Evolutionary conservation across 108 stramenopile genomes (phyloP).

Genomic region (Stephanodiscus minutulus): DNA sequence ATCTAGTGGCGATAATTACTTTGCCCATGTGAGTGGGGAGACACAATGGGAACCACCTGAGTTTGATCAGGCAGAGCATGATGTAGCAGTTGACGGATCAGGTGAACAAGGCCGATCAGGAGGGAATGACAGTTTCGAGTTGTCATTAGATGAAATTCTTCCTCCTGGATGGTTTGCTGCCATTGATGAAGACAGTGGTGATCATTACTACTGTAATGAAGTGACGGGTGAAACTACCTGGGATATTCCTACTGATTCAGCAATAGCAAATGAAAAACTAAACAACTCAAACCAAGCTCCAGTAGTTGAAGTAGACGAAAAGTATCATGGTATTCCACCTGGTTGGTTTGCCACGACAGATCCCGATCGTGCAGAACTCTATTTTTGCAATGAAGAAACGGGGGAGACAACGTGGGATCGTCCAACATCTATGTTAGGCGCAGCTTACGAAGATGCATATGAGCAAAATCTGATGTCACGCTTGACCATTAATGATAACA

Average conservation of each 20-base stretch:
- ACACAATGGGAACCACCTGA: constrained; percentile 46
- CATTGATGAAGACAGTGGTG: constrained; percentile 39
- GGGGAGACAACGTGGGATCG: constrained; percentile 48
- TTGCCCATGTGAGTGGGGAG: constrained; percentile 36
- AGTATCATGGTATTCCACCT: constrained; percentile 15
- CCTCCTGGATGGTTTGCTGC: constrained; percentile 55
- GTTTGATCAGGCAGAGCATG: not conserved
- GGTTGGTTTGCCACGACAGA: constrained; percentile 57
- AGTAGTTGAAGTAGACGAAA: not conserved
- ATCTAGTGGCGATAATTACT: constrained; percentile 33
- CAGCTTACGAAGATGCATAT: not conserved
- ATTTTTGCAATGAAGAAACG: constrained; percentile 56
- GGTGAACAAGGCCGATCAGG: constrained; percentile 3
- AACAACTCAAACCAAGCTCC: not conserved
- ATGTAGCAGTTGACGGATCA: not conserved
- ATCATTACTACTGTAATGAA: constrained; percentile 59
- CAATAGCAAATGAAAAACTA: not conserved
- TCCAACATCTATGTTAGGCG: not conserved
- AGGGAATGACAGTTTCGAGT: constrained; percentile 1
- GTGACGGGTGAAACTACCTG: constrained; percentile 44
- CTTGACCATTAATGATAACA: constrained; percentile 5
- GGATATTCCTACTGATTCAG: constrained; percentile 17
- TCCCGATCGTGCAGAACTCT: constrained; percentile 40
- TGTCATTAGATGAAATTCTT: constrained; percentile 1
- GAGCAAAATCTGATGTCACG: not conserved